A percentile compares a stretch with the other conserved stretches of the same genome.
phyloP scores from a whole-genome alignment of 2,329 filamentous ascomycete species.

The Phyllosticta ampelicida region DNA sequence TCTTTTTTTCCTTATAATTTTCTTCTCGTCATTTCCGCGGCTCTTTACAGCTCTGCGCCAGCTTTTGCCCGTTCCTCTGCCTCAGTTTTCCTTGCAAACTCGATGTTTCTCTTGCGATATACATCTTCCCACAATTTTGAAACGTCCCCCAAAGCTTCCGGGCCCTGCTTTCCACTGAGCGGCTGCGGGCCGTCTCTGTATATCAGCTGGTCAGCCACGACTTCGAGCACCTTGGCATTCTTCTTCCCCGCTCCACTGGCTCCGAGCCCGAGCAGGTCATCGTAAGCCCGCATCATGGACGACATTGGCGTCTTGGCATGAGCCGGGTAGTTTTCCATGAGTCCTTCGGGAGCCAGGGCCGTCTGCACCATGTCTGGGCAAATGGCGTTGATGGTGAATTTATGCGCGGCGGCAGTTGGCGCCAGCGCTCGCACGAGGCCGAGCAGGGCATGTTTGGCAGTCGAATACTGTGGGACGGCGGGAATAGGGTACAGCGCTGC shows the following conservation, averaged over 20 bases:
- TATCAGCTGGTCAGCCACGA: constrained; percentile 16
- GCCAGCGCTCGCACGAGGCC: constrained; percentile 21
- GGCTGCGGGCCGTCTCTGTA: constrained; percentile 15
- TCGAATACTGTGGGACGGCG: constrained; percentile 24
- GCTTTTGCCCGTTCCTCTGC: constrained; percentile 1
- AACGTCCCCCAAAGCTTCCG: constrained; percentile 12
- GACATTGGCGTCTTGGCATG: constrained; percentile 23
- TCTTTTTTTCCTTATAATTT: too few species aligned
- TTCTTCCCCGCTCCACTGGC: constrained; percentile 5
- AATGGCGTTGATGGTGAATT: constrained; percentile 21
- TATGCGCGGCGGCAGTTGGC: constrained; percentile 12
- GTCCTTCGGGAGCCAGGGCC: constrained; percentile 19
- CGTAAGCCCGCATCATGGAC: constrained; percentile 21
- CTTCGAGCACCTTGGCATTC: constrained; percentile 21
- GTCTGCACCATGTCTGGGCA: constrained; percentile 23
- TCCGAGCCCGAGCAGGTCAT: constrained; percentile 14
- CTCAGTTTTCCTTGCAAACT: constrained; percentile 12
- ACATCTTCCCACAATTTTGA: constrained; percentile 16
- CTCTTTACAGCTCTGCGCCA: neutral
- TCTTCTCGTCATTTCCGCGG: neutral
- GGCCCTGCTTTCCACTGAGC: constrained; percentile 13
- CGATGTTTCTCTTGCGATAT: constrained; percentile 20
- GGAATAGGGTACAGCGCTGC: constrained; percentile 25
- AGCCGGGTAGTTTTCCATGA: constrained; percentile 18
- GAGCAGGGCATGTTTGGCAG: constrained; percentile 27